Evolutionary conservation across 768 basidiomycete species (phyloP), one percentile per base, ranked within the genome.

Genomic region (Gloeopeniophorella convolvens): DNA sequence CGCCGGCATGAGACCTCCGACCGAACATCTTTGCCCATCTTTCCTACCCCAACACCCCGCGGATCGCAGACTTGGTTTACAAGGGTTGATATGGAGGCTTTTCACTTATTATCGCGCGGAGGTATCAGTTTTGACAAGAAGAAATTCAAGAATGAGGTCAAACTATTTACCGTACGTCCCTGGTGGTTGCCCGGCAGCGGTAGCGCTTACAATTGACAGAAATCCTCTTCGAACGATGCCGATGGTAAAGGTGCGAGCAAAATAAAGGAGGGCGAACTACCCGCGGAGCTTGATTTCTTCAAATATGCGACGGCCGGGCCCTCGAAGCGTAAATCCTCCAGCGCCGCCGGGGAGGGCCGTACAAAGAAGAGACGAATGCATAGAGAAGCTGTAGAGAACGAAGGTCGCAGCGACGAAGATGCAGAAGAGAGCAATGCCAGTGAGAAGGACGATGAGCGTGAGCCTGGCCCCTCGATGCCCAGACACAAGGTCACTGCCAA

Each of bases 211-310:
- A 32, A 21, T 13, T 26, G 45, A 16, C 31, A 71, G 69, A 65
- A 60, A 57, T 30, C 59, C 50, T 60, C 46, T 24, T 35, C 45
- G 21, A 60, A 45, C 49, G 30, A 57, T 52, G 59, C 54, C 61
- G 58, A 62, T 51, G 52, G 51, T 27, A 60, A 55, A 54, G 48
- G 62, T 26, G 54, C 52, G 13, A 50, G 59, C 10, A 62, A 50
- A 45, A 57, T 50, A 2, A 60, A 61, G n/a, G 67, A 68, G n/a
- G 71, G 68, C 8, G 78, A 77, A 50, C 75, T 93, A 37, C 92
- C 87, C 1, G 58, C 72, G 2, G 89, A 87, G 60, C 75, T 97
- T 6, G 91, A 98, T 65, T 94, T 95, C 66, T 98, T 97, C 70
- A 91, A 85, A 60, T 91, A 90, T 54, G 82, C 86, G 2, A 75